Evolutionary conservation across 768 basidiomycete genomes (phyloP), one percentile per base, ranked within the genome.

Genomic region (Cystobasidium ongulense): DNA sequence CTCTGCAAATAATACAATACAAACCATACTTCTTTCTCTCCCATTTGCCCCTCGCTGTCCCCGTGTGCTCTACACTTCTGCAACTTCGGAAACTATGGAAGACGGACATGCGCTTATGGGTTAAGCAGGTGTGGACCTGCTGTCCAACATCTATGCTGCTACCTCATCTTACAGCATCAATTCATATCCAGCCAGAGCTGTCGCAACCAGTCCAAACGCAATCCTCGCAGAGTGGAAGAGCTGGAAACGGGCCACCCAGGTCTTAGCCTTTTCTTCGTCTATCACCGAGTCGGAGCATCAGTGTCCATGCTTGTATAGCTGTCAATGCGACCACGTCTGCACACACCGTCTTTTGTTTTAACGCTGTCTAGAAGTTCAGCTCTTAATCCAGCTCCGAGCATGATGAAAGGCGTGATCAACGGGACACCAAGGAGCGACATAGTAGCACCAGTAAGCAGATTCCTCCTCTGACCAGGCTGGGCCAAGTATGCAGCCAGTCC

Each of bases 341-440:
- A 5, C 57, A 17, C 33, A 59, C 57, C 57, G 4, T 59, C 57
- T 59, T 59, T 59, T 15, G 29, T 59, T 27, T 59, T 59, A 5
- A 59, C 57, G 57, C 57, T 59, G 57, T 59, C 57, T 35, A 59
- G 33, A 17, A 59, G 21, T 59, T 59, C 57, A 15, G 29, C 57
- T 29, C 57, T 5, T 27, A 59, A 59, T 5, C 33, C 33, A 10
- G 57, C 57, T 59, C 57, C 27, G 5, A 59, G 57, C 57, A 59
- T 59, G 11, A 59, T 59, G 8, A 59, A 2, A 21, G 57, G 57
- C 23, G 57, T 59, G 21, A 59, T 35, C 11, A 59, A 15, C 4
- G 33, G 25, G 5, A 59, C 57, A 29, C 57, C 57, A 11, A 59
- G 57, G 11, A 59, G 25, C 25, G 57, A 59, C 15, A 35, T 21